Evolutionary conservation across 495 filamentous ascomycete species (phyloP), one percentile per base, ranked within the genome.

Genomic region (Hypoxylon lenormandii): DNA sequence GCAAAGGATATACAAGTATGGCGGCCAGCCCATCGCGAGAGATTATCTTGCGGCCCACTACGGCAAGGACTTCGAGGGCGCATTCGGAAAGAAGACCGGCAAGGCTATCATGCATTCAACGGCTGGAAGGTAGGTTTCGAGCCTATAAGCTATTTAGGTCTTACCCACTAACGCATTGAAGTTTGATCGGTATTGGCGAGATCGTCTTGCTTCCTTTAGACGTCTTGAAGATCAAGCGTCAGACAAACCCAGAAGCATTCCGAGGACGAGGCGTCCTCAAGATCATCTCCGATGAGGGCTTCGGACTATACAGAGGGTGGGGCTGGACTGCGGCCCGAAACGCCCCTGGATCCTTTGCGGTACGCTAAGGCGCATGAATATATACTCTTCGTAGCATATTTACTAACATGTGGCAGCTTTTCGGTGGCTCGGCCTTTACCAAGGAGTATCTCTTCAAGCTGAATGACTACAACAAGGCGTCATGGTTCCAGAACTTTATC

Each of bases 171-270:
- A 75, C 64, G 11, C 49, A 22, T 33, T 46, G 18, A 64, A 94
- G 91, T 83, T 70, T 99, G 66, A 96, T 98, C 74, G 95, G 95
- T 75, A 94, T 98, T 69, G 96, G 95, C 71, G 95, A 99, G 83
- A 95, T 99, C 68, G 85, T 99, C 63, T 84, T 99, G 3, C 86
- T 99, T 19, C 95, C 95, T 42, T 86, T 99, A 30, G 95, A 99
- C 72, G 95, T 99, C 11, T 84, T 99, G 21, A 99, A 99, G 86
- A 99, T 99, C 84, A 98, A 98, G 85, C 90, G 95, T 70, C 95
- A 99, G 82, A 99, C 95, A 37, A 99, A 99, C 85, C 95, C 95
- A 30, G 95, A 97, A 73, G 93, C 95, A 43, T 99, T 99, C 87
- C 86, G 93, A 60, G 94, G 94, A 69, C 90, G 95, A 73, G 96